Evolutionary conservation across 2,329 filamentous ascomycete genomes (phyloP).

Genomic region (Calonectria pseudoturangicola): DNA sequence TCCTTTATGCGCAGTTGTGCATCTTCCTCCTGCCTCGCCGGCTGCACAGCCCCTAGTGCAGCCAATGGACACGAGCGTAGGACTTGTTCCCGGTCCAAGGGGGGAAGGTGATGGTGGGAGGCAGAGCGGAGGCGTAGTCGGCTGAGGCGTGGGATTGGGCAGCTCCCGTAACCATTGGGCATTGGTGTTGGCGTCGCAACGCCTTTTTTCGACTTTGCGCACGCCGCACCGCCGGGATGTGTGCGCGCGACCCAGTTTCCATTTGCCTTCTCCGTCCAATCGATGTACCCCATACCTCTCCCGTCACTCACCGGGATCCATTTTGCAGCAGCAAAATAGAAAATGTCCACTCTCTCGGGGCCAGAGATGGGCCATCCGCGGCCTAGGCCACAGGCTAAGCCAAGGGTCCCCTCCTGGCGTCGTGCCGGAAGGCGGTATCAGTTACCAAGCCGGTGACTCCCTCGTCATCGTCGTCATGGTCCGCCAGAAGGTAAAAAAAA

Average conservation of each 20-base stretch:
- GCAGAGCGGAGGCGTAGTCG: conserved; percentile 29
- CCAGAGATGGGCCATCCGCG: conserved; percentile 31
- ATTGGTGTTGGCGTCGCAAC: conserved; percentile 52
- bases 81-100: conserved; percentile 32
- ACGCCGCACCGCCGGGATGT: conserved; percentile 51
- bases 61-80: conserved; percentile 28
- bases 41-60: conserved; percentile 36
- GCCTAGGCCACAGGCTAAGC: conserved; percentile 26
- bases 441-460: conserved; percentile 37
- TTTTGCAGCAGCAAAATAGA: conserved; percentile 43
- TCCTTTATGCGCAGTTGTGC: conserved; percentile 24
- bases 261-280: conserved; percentile 51
- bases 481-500: conserved; percentile 29
- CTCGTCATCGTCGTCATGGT: conserved; percentile 37
- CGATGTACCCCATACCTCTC: conserved; percentile 41
- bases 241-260: conserved; percentile 52
- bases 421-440: conserved; percentile 38
- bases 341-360: conserved; percentile 45
- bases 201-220: conserved; percentile 53
- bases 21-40: conserved; percentile 33
- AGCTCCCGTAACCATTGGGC: conserved; percentile 50
- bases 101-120: conserved; percentile 29
- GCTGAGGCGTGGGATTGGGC: conserved; percentile 53
- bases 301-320: conserved; percentile 40
- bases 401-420: conserved; percentile 35